phyloP scores from a whole-genome alignment of 208 protist species.

The Spongospora subterranea region DNA sequence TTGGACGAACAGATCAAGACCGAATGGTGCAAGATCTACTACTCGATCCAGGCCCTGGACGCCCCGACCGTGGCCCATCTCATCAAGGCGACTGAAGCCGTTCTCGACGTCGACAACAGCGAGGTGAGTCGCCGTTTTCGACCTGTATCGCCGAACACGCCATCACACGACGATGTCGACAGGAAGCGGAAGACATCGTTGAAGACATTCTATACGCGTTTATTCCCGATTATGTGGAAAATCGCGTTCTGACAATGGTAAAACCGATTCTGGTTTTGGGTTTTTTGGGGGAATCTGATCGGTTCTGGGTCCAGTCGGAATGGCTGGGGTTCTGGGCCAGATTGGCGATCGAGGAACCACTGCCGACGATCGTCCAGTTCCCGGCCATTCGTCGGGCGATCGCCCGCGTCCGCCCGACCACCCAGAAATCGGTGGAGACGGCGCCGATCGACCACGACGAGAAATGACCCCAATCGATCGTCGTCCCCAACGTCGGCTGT shows the following conservation, averaged over 20 bases:
- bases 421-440: conserved; percentile 18
- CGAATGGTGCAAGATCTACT: conserved; percentile 46
- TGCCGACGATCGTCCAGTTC: conserved; percentile 20
- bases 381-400: conserved; percentile 43
- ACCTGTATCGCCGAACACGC: not conserved
- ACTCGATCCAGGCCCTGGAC: not conserved
- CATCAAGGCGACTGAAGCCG: conserved; percentile 24
- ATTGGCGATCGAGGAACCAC: conserved; percentile 30
- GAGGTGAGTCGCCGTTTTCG: not conserved
- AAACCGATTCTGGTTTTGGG: not conserved
- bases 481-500: not conserved
- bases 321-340: conserved; percentile 51
- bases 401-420: conserved; percentile 6
- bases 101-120: not conserved
- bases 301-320: conserved; percentile 23
- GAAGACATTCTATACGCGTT: conserved; percentile 42
- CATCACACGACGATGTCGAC: not conserved
- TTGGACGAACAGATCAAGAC: conserved; percentile 41
- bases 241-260: conserved; percentile 34
- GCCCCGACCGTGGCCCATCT: not conserved
- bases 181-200: conserved; percentile 36
- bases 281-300: conserved; percentile 15
- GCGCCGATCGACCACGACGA: not conserved
- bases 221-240: conserved; percentile 34
- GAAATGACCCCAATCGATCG: not conserved